A percentile compares a stretch with the other conserved stretches of the same genome.
Evolutionary conservation across 805 yeast species (phyloP).

Genomic region (Kluyveromyces nonfermentans): DNA sequence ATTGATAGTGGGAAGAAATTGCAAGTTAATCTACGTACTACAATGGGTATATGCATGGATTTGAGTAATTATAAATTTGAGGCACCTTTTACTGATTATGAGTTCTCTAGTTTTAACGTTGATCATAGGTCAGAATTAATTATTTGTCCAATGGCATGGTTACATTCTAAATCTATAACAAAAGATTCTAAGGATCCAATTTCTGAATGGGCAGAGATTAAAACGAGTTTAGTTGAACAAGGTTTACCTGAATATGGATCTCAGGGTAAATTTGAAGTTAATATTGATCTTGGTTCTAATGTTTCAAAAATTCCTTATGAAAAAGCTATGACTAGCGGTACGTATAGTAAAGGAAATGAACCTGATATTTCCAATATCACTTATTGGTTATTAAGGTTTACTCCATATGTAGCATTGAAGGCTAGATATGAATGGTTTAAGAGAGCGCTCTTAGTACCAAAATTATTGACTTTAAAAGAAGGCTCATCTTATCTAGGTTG

Average conservation of each 20-base stretch:
- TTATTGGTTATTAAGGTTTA: slow-evolving; percentile 68
- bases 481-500: slow-evolving; percentile 19
- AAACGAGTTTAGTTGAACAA: slow-evolving; percentile 7
- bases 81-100: slow-evolving; percentile 69
- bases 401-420: slow-evolving; percentile 45
- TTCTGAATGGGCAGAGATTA: slow-evolving; percentile 7
- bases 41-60: slow-evolving; percentile 92
- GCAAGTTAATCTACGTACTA: slow-evolving; percentile 32
- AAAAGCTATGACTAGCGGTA: not conserved
- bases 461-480: slow-evolving; percentile 7
- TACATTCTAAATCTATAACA: slow-evolving; percentile 39
- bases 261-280: slow-evolving; percentile 17
- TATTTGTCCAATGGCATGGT: slow-evolving; percentile 84
- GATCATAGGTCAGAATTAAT: slow-evolving; percentile 43
- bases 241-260: slow-evolving; percentile 19
- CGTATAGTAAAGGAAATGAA: slow-evolving; percentile 22
- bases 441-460: slow-evolving; percentile 6
- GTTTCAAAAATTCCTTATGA: slow-evolving; percentile 7
- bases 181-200: slow-evolving; percentile 11
- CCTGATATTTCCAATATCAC: slow-evolving; percentile 45
- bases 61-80: slow-evolving; percentile 76
- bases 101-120: slow-evolving; percentile 51
- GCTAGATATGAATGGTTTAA: slow-evolving; percentile 15
- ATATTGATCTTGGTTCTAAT: slow-evolving; percentile 12
- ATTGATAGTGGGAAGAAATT: slow-evolving; percentile 10